phyloP scores from a whole-genome alignment of 129 eudicot genomes.

The Flaveria ramosissima region DNA sequence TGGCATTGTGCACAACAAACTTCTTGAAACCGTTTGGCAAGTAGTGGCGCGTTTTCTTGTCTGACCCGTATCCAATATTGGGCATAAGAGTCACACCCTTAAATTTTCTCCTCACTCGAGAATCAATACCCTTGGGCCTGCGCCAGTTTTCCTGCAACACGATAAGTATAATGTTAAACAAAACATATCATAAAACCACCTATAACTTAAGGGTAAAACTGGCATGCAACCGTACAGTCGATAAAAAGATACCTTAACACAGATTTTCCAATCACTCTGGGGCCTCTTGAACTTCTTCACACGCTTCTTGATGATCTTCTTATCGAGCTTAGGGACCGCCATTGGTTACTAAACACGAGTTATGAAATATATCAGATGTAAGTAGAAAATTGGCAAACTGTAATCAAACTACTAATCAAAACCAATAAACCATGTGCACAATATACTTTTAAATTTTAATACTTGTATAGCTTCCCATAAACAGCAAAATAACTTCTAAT shows the following conservation, averaged over 20 bases:
- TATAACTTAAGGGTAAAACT: background rate
- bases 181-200: background rate
- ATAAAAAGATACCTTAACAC: slow-evolving; percentile 51
- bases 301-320: slow-evolving; percentile 88
- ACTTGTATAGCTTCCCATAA: background rate
- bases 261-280: slow-evolving; percentile 62
- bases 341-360: slow-evolving; percentile 33
- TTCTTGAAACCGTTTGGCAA: slow-evolving; percentile 82
- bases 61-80: slow-evolving; percentile 75
- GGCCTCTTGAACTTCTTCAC: slow-evolving; percentile 85
- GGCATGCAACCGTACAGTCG: too few relatives aligned
- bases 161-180: background rate
- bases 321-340: slow-evolving; percentile 76
- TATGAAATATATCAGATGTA: background rate
- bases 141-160: slow-evolving; percentile 62
- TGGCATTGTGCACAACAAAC: slow-evolving; percentile 80
- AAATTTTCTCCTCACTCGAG: slow-evolving; percentile 79
- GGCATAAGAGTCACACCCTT: slow-evolving; percentile 75
- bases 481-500: background rate
- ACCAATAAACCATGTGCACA: background rate
- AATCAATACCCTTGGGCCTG: slow-evolving; percentile 85
- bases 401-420: background rate
- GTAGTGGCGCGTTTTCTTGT: slow-evolving; percentile 77
- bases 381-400: too few relatives aligned
- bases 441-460: background rate